Percentiles rank a stretch among this genome's conserved stretches.
These are phyloP conservation scores for Talaromyces sp. DNA, from an alignment of 2,329 filamentous ascomycete species.

Conservation along the genomic window DNA sequence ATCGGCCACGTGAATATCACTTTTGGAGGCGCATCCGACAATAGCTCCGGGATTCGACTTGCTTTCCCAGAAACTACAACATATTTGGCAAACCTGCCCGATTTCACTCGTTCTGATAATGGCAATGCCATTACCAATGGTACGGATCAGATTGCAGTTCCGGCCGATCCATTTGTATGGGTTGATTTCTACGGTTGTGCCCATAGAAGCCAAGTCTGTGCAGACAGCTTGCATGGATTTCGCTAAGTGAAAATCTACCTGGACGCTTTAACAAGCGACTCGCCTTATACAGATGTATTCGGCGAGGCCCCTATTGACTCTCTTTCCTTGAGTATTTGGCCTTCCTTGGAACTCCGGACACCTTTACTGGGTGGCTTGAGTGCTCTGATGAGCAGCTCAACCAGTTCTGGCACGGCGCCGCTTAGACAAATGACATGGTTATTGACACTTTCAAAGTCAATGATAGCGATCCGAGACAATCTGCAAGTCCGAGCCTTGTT, in stretches of 20 bases:
- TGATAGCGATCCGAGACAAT: neutral
- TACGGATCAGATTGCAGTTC: neutral
- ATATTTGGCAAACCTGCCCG: neutral
- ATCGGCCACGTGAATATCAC: neutral
- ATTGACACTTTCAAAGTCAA: neutral
- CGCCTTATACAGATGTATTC: too few relatives aligned
- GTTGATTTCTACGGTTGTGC: neutral
- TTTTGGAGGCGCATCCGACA: neutral
- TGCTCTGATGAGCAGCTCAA: neutral
- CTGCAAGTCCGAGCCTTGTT: neutral
- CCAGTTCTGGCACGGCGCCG: neutral
- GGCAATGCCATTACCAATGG: neutral
- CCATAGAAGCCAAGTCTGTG: too few relatives aligned
- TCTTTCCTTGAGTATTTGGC: too few relatives aligned
- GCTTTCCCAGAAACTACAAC: neutral
- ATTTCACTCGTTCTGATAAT: neutral
- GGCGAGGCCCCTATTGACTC: too few relatives aligned
- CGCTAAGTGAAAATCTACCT: too few relatives aligned
- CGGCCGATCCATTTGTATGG: neutral
- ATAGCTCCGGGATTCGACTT: neutral
- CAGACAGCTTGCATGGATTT: too few relatives aligned
- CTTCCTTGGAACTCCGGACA: neutral
- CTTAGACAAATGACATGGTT: neutral
- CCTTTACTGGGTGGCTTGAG: neutral
- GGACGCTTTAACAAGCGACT: too few relatives aligned